Evolutionary conservation across 805 yeast species (phyloP), one percentile per base, ranked within the genome.

Genomic region (Phaffomyces opuntiae): DNA sequence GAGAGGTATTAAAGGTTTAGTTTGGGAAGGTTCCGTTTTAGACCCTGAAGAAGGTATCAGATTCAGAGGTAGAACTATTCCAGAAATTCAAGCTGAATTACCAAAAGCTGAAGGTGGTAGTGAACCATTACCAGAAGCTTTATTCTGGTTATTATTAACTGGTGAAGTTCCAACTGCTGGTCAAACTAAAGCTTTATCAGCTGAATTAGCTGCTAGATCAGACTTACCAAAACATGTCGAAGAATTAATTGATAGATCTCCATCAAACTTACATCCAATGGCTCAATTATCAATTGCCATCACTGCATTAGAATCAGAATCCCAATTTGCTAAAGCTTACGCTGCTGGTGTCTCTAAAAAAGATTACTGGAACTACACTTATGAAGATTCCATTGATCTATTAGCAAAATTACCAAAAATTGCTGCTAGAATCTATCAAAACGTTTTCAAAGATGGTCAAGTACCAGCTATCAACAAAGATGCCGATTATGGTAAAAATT

Each of bases 11-110:
- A 81, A 82, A 68, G 87, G 87, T 57, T 72, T 86, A 51, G 89
- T 85, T 44, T 85, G 93, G 93, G 95, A 85, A 74, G 91, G 91
- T 54, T 83, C 91, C 42, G 91, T 84, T 31, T 70, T 85, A 59
- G 95, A 85, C 64, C 84, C 95, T 49, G 78, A 78, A 53, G 93
- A 85, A 67, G 95, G 95, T 67, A 86, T 85, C 62, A 78, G 89
- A 65, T 85, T 85, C 76, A 82, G 91, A 68, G 91, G 91, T 57
- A 73, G 75, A 64, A 84, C 93, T 53, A 86, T 85, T 57, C 90
- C 90, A 53, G 90, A 85, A 54, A 74, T 83, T 62, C 86, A 79
- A 65, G 72, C 73, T 58, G 78, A 77, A 65, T 74, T 85, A 52
- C 95, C 95, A 71, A 80, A 81, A 71, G 80, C 78, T 54, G 83